These are phyloP conservation scores for Colletotrichum plurivorum DNA, from an alignment of 2,329 filamentous ascomycete species.

Conservation along the genomic window DNA sequence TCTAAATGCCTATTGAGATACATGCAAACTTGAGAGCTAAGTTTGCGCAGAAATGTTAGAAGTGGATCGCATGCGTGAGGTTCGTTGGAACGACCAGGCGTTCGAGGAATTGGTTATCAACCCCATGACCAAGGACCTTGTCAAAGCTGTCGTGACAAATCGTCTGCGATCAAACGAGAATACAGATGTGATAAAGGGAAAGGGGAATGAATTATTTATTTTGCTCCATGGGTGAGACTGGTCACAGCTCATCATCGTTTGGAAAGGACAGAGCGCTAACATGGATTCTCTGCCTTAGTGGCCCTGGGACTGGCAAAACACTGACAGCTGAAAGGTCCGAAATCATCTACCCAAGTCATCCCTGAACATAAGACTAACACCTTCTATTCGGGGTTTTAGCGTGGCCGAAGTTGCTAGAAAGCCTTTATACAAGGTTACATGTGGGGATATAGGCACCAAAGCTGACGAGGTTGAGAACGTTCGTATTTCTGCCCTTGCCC, in stretches of 20 bases:
- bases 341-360: too few species aligned
- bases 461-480: slow-evolving; percentile 48
- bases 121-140: slow-evolving; percentile 45
- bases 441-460: slow-evolving; percentile 52
- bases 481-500: too few species aligned
- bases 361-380: background rate
- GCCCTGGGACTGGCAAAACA: slow-evolving; percentile 54
- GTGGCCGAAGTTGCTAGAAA: slow-evolving; percentile 53
- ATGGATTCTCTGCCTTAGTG: background rate
- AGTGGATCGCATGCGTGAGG: background rate
- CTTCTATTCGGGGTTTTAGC: background rate
- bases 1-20: too few species aligned
- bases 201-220: slow-evolving; percentile 52
- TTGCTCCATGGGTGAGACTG: slow-evolving; percentile 48
- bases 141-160: slow-evolving; percentile 47
- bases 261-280: background rate
- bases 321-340: slow-evolving; percentile 50
- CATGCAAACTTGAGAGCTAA: background rate
- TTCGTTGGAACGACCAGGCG: slow-evolving; percentile 38
- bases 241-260: too few species aligned
- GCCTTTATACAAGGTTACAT: slow-evolving; percentile 54
- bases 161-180: slow-evolving; percentile 40
- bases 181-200: slow-evolving; percentile 49
- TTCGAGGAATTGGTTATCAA: slow-evolving; percentile 42
- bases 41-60: background rate